Evolutionary conservation across 495 filamentous ascomycete genomes (phyloP).

Genomic region (Tuber microsphaerosporum): DNA sequence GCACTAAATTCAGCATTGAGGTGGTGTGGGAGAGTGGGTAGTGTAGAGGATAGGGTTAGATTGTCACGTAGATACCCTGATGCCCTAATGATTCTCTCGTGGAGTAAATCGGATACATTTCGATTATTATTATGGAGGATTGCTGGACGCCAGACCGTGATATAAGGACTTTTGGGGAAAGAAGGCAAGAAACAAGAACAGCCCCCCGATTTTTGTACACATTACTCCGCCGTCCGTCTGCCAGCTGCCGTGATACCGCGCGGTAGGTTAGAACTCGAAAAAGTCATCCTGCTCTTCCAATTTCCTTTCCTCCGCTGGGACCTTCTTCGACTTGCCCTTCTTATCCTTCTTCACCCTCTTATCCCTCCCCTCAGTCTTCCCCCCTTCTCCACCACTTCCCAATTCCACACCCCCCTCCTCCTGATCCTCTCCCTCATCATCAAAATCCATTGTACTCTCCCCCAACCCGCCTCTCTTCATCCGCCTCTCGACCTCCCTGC

Average conservation of each 20-base stretch:
- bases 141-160: neutral
- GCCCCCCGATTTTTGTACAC: neutral
- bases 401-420: slow-evolving; percentile 7
- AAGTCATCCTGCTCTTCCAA: slow-evolving; percentile 34
- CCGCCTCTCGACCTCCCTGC: slow-evolving; percentile 52
- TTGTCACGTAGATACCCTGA: neutral
- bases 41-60: neutral
- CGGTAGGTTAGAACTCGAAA: slow-evolving; percentile 31
- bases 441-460: slow-evolving; percentile 48
- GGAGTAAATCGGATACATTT: neutral
- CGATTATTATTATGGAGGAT: neutral
- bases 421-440: slow-evolving; percentile 32
- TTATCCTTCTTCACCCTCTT: slow-evolving; percentile 15
- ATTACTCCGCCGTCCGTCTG: neutral
- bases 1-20: neutral
- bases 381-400: slow-evolving; percentile 9
- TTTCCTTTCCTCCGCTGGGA: slow-evolving; percentile 23
- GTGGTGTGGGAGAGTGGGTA: neutral
- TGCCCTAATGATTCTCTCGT: neutral
- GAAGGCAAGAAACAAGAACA: neutral
- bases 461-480: slow-evolving; percentile 54
- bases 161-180: neutral
- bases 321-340: slow-evolving; percentile 18
- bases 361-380: slow-evolving; percentile 9
- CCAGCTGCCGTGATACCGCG: neutral